Conservation (phyloP, 2,329 filamentous ascomycete species). For the Aspergillus piperis region DNA sequence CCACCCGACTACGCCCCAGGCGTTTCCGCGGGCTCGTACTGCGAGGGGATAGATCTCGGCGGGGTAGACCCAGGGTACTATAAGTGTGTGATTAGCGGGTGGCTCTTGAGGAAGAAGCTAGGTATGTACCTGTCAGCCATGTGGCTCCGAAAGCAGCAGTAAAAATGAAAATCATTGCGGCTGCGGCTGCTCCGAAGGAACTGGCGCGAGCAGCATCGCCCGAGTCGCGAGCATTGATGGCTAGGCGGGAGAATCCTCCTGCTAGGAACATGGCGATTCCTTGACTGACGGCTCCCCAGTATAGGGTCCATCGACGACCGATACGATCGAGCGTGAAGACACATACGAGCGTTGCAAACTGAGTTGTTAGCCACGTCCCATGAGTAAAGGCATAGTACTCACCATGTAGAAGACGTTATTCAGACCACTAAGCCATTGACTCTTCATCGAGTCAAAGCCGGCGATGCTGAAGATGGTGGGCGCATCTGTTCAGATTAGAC, state of each 20-base stretch:
- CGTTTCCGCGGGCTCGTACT: constrained; percentile 72
- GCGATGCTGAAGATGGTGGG: constrained; percentile 66
- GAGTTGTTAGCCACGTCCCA: not conserved
- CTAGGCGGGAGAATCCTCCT: constrained; percentile 62
- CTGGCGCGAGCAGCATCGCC: constrained; percentile 50
- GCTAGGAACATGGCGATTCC: constrained; percentile 68
- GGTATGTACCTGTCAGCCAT: constrained; percentile 54
- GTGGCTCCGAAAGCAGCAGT: constrained; percentile 66
- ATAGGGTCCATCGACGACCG: constrained; percentile 68
- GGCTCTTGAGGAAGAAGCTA: constrained; percentile 66
- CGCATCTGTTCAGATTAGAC: constrained; percentile 33
- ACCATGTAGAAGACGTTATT: constrained; percentile 60
- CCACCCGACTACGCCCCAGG: constrained; percentile 76
- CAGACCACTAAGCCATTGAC: constrained; percentile 64
- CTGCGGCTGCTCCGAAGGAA: constrained; percentile 64
- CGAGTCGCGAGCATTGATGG: constrained; percentile 51
- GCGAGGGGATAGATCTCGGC: constrained; percentile 74
- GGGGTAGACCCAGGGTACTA: constrained; percentile 64
- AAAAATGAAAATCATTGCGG: constrained; percentile 70
- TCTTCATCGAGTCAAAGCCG: constrained; percentile 62
- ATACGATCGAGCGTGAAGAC: constrained; percentile 71
- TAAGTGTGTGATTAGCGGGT: constrained; percentile 30
- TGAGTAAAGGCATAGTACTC: constrained; percentile 15
- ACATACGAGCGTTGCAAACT: constrained; percentile 67
- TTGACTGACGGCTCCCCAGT: constrained; percentile 66